Evolutionary conservation across 2,329 filamentous ascomycete genomes (phyloP).

Genomic region (Pseudogymnoascus sp.): DNA sequence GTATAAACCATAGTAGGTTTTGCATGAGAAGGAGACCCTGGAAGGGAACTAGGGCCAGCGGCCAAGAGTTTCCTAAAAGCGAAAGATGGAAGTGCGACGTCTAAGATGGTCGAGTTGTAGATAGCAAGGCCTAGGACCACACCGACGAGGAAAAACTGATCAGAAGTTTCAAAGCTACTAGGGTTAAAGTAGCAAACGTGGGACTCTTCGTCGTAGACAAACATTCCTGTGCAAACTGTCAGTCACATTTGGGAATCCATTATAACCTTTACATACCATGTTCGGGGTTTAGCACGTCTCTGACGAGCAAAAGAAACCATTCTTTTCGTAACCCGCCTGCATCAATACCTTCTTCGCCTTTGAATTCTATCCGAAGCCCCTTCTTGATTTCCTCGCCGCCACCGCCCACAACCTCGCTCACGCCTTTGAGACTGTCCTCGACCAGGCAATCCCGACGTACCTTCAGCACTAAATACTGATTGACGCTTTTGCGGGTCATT

Average conservation of each 20-base stretch:
- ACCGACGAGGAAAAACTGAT: slow-evolving; percentile 86
- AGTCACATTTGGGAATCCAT: slow-evolving; percentile 14
- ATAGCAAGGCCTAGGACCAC: slow-evolving; percentile 84
- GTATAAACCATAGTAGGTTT: slow-evolving; percentile 64
- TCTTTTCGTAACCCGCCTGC: slow-evolving; percentile 86
- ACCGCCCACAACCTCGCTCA: slow-evolving; percentile 77
- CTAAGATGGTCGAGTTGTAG: slow-evolving; percentile 90
- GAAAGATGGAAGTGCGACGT: slow-evolving; percentile 81
- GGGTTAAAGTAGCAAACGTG: slow-evolving; percentile 91
- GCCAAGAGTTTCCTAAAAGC: slow-evolving; percentile 82
- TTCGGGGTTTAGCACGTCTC: slow-evolving; percentile 86
- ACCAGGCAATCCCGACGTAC: slow-evolving; percentile 80
- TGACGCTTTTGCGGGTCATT: slow-evolving; percentile 64
- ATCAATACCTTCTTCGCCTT: slow-evolving; percentile 85
- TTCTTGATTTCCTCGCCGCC: slow-evolving; percentile 86
- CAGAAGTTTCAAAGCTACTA: slow-evolving; percentile 79
- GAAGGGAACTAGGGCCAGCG: slow-evolving; percentile 58
- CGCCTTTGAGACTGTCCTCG: slow-evolving; percentile 77
- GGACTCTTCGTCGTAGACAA: slow-evolving; percentile 86
- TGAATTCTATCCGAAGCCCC: slow-evolving; percentile 75
- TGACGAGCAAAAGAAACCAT: slow-evolving; percentile 83
- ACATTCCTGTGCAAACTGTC: slow-evolving; percentile 57
- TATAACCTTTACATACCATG: slow-evolving; percentile 55
- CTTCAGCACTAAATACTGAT: slow-evolving; percentile 70
- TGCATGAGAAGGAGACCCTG: slow-evolving; percentile 49